phyloP scores from a whole-genome alignment of 2,329 filamentous ascomycete genomes.

The Sclerotinia trifoliorum region DNA sequence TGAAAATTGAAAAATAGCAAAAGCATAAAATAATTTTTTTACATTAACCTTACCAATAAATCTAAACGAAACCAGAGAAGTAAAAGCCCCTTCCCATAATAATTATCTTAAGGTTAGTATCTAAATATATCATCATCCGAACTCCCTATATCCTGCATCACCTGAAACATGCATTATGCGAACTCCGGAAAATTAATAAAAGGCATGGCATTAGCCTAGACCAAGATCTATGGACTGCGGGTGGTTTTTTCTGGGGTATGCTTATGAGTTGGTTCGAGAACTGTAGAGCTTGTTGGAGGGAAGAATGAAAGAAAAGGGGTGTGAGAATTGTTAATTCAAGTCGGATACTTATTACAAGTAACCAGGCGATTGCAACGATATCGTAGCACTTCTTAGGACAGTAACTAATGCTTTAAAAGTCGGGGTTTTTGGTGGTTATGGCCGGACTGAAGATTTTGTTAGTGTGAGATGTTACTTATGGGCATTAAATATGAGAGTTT shows the following conservation, averaged over 20 bases:
- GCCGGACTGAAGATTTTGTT: background rate
- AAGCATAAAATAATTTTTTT: too few relatives aligned
- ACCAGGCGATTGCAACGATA: slow-evolving; percentile 19
- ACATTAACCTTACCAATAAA: background rate
- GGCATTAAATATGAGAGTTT: background rate
- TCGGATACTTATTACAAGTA: slow-evolving; percentile 15
- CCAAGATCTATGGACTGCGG: background rate
- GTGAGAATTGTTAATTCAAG: background rate
- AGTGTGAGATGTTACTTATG: background rate
- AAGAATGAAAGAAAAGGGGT: background rate
- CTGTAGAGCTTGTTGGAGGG: background rate
- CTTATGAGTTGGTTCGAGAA: background rate
- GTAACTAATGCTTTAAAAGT: slow-evolving; percentile 21
- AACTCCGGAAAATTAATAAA: background rate
- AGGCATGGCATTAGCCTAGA: background rate
- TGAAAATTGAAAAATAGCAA: rapidly evolving
- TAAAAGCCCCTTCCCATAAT: background rate
- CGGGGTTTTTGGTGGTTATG: slow-evolving; percentile 21
- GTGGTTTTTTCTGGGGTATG: background rate
- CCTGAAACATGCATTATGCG: background rate
- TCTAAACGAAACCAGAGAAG: background rate
- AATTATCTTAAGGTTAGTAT: too few relatives aligned
- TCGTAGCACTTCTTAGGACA: slow-evolving; percentile 15
- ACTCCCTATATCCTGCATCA: too few relatives aligned
- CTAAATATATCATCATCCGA: background rate